phyloP scores from a whole-genome alignment of 768 basidiomycete genomes.

The Boletus vermiculosoides region DNA sequence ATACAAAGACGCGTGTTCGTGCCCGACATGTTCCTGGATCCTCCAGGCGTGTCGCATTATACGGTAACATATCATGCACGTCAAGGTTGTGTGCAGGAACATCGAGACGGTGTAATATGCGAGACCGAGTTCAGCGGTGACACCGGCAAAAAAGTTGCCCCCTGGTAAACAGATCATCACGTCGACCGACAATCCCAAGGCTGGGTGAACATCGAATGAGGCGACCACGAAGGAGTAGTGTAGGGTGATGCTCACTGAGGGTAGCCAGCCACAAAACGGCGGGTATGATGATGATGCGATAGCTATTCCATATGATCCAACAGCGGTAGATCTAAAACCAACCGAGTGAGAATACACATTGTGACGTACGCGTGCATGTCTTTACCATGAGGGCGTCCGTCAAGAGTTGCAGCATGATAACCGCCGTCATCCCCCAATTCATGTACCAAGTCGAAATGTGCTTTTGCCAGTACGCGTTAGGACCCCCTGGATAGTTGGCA shows the following conservation, averaged over 20 bases:
- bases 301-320: constrained; percentile 33
- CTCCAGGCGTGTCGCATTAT: constrained; percentile 9
- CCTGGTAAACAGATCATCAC: constrained; percentile 14
- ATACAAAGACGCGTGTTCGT: constrained; percentile 18
- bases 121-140: constrained; percentile 11
- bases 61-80: constrained; percentile 24
- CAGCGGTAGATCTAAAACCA: constrained; percentile 40
- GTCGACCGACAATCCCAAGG: constrained; percentile 16
- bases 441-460: constrained; percentile 29
- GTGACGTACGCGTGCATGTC: background rate
- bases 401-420: constrained; percentile 35
- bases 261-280: constrained; percentile 23
- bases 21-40: constrained; percentile 13
- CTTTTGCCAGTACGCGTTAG: constrained; percentile 28
- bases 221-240: too few relatives aligned
- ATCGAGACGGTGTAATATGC: constrained; percentile 17
- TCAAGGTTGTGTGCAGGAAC: constrained; percentile 17
- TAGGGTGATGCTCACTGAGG: constrained; percentile 13
- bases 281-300: constrained; percentile 13
- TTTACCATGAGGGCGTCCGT: constrained; percentile 32
- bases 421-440: constrained; percentile 25
- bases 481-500: constrained; percentile 36
- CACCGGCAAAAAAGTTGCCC: constrained; percentile 16
- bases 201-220: constrained; percentile 8
- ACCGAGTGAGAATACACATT: background rate